Percentiles rank a stretch among this genome's conserved stretches.
Conservation (phyloP, 768 basidiomycete genomes). For the Xanthoconium stramineum region DNA sequence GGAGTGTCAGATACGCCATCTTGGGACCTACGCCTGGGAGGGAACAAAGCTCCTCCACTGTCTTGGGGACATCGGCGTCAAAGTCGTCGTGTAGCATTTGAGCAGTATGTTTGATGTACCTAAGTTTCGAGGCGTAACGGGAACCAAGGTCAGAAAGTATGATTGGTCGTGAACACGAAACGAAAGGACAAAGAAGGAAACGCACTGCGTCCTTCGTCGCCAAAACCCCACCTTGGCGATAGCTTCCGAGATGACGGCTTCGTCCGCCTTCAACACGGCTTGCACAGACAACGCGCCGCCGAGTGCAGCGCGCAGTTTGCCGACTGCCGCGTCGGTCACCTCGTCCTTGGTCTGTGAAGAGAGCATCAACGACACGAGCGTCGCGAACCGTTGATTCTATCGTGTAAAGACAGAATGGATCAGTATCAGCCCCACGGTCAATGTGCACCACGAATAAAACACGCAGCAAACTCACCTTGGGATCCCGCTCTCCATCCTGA, state of each 20-base stretch:
- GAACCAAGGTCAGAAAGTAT: no score
- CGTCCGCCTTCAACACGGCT: conserved; percentile 62
- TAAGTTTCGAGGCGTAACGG: conserved; percentile 21
- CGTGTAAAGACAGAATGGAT: background rate
- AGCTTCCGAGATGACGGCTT: conserved; percentile 61
- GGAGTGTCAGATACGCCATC: conserved; percentile 87
- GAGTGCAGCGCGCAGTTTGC: conserved; percentile 65
- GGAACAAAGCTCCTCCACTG: conserved; percentile 82
- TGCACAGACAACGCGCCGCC: conserved; percentile 79
- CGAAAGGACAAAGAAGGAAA: background rate
- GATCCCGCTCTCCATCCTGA: conserved; percentile 58
- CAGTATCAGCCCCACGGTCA: background rate
- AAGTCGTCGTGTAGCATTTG: conserved; percentile 66
- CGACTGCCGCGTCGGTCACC: conserved; percentile 77
- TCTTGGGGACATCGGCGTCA: conserved; percentile 82
- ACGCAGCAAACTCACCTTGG: conserved; percentile 45
- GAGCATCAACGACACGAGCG: conserved; percentile 90
- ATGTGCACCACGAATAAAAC: no score
- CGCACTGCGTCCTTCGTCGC: conserved; percentile 77
- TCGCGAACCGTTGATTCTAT: conserved; percentile 73
- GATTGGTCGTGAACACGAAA: background rate
- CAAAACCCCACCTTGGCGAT: conserved; percentile 93
- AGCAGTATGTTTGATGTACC: conserved; percentile 76
- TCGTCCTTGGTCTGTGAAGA: conserved; percentile 95
- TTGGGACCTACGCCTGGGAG: conserved; percentile 94